These are phyloP conservation scores for Kurtzmaniella quercitrusa DNA, from an alignment of 1,139 yeast species.

Conservation along the genomic window DNA sequence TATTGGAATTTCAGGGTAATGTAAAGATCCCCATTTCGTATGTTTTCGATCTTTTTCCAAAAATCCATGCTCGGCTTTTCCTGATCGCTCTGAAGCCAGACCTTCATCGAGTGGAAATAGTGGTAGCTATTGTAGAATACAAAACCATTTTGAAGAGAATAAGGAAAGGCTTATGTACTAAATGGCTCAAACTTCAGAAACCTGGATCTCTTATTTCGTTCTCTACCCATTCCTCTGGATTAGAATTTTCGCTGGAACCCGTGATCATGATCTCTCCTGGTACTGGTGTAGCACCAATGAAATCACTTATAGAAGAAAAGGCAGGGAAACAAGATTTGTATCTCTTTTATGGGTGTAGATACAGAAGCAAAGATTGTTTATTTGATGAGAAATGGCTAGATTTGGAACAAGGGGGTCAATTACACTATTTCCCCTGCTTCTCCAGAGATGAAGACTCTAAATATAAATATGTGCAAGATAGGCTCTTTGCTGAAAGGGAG, in stretches of 20 bases:
- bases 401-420: conserved; percentile 23
- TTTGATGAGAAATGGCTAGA: conserved; percentile 54
- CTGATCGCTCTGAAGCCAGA: conserved; percentile 70
- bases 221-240: conserved; percentile 47
- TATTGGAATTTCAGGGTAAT: conserved; percentile 70
- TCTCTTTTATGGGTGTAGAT: conserved; percentile 78
- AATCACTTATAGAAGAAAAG: conserved; percentile 49
- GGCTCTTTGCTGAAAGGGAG: conserved; percentile 46
- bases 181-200: conserved; percentile 57
- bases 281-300: conserved; percentile 90
- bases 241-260: conserved; percentile 42
- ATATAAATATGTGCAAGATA: conserved; percentile 69
- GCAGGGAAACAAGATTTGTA: conserved; percentile 22
- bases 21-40: conserved; percentile 71
- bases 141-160: conserved; percentile 72
- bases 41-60: conserved; percentile 72
- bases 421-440: conserved; percentile 51
- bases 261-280: conserved; percentile 81
- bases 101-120: conserved; percentile 46
- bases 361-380: conserved; percentile 60
- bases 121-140: conserved; percentile 83
- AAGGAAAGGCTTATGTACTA: conserved; percentile 80
- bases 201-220: conserved; percentile 51
- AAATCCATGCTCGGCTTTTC: conserved; percentile 74
- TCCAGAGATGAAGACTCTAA: conserved; percentile 51